Conservation (phyloP, 805 yeast species). For the Sporopachydermia lactativora region DNA sequence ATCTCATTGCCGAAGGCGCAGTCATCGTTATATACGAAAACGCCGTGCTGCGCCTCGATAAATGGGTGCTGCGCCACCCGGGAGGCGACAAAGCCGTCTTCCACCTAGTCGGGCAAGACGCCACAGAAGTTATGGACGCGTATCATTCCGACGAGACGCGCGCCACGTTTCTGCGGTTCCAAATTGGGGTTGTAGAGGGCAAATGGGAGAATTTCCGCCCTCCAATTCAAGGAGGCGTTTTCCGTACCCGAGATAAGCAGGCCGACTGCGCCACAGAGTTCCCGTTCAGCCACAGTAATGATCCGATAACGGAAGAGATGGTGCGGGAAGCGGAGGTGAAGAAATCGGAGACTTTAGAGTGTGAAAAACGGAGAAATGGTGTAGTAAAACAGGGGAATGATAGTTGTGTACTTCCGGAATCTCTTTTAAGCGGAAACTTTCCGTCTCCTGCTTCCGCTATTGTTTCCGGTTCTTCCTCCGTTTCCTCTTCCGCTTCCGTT, state of each 20-base stretch:
- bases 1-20: constrained; percentile 51
- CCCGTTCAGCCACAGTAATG: background rate
- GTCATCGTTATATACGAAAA: constrained; percentile 53
- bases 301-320: constrained; percentile 2
- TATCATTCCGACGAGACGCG: constrained; percentile 57
- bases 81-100: constrained; percentile 79
- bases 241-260: constrained; percentile 20
- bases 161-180: constrained; percentile 36
- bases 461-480: background rate
- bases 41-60: constrained; percentile 46
- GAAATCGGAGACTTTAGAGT: background rate
- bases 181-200: constrained; percentile 47
- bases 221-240: constrained; percentile 75
- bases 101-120: constrained; percentile 83
- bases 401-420: constrained; percentile 7
- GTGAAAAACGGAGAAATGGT: background rate
- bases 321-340: constrained; percentile 8
- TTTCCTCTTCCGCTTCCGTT: background rate
- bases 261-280: background rate
- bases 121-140: constrained; percentile 82
- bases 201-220: constrained; percentile 70
- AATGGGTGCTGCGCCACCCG: constrained; percentile 67
- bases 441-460: background rate
- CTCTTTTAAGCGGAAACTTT: background rate
- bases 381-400: background rate